Percentiles rank a stretch among this genome's conserved stretches.
phyloP scores from a whole-genome alignment of 768 basidiomycete species.

The Boletus huronensis region DNA sequence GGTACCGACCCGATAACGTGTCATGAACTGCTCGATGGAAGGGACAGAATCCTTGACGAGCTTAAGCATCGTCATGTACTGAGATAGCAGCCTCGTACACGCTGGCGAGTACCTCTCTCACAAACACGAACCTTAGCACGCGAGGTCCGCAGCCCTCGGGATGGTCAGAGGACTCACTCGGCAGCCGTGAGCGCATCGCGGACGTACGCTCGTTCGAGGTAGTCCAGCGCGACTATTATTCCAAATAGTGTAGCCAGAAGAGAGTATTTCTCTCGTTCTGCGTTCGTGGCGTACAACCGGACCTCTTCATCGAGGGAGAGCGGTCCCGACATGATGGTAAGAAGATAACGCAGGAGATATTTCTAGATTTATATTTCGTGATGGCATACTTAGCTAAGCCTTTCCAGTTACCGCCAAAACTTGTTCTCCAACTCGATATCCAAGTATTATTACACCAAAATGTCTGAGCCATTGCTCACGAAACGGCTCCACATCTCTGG shows the following conservation, averaged over 20 bases:
- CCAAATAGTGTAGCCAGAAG: constrained; percentile 88
- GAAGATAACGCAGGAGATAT: background rate
- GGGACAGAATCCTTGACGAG: constrained; percentile 88
- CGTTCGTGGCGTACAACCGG: constrained; percentile 79
- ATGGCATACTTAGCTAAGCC: constrained; percentile 29
- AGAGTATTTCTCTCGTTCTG: constrained; percentile 86
- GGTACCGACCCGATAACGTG: constrained; percentile 66
- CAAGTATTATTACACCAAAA: background rate
- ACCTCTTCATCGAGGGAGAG: constrained; percentile 88
- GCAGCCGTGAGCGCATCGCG: constrained; percentile 87
- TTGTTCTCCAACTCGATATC: background rate
- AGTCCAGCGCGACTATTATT: constrained; percentile 88
- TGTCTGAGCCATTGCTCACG: constrained; percentile 30
- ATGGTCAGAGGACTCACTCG: constrained; percentile 59
- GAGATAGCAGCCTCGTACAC: constrained; percentile 88
- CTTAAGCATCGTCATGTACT: constrained; percentile 97
- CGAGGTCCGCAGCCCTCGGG: background rate
- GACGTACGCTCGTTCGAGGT: constrained; percentile 93
- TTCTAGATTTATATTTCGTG: background rate
- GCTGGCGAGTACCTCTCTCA: constrained; percentile 89
- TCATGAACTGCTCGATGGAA: constrained; percentile 89
- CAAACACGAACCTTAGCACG: constrained; percentile 6
- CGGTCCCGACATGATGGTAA: constrained; percentile 29
- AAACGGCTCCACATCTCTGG: constrained; percentile 76
- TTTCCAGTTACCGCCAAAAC: background rate